Base-by-base conservation (phyloP, 768 basidiomycete species). In the Russula compacta region DNA sequence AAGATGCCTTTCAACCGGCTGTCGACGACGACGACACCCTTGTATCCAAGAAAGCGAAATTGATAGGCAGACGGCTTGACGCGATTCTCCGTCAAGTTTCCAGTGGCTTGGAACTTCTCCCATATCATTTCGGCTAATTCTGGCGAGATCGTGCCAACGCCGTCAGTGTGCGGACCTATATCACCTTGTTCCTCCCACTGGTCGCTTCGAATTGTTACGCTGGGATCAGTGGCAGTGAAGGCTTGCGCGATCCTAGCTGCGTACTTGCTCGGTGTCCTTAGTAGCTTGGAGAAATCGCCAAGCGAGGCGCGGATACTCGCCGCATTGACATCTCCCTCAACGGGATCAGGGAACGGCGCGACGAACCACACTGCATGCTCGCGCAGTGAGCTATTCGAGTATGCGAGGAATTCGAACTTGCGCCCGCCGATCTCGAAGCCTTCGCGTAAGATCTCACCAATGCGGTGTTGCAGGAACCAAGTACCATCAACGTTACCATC, bases 21-120 rank as follows among this genome's bases (percentile, higher is more conserved):
- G 66, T 93, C 89, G 6, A 92, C 78, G 5, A 74, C 78, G 1
- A 94, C 86, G 35, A 93, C 81, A 0, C 91, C 92, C 71, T 92
- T 93, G 72, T 78, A 90, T 0, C 71, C 90, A 52, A 92, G 71
- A 68, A 92, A 87, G 50, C 92, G 44, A 36, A 55, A 44, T 19
- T 55, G 53, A 21, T 55, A 55, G 3, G 53, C 42, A 15, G 42
- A 55, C 10, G 60, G 40, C 36, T 39, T 29, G 46, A 56, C 36
- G 24, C 24, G 24, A 3, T 29, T 29, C 24, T 29, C 24, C 24
- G 24, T 29, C 24, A 29, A 29, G 24, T 29, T 29, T 1, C 24
- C 24, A 29, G 24, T 29, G 24, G 3, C 24, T 29, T 29, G 24
- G 24, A 29, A 29, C 24, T 29, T 29, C 24, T 29, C 24, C 24